Evolutionary conservation across 2,329 filamentous ascomycete genomes (phyloP), one percentile per base, ranked within the genome.

Genomic region (Fusarium circinatum): DNA sequence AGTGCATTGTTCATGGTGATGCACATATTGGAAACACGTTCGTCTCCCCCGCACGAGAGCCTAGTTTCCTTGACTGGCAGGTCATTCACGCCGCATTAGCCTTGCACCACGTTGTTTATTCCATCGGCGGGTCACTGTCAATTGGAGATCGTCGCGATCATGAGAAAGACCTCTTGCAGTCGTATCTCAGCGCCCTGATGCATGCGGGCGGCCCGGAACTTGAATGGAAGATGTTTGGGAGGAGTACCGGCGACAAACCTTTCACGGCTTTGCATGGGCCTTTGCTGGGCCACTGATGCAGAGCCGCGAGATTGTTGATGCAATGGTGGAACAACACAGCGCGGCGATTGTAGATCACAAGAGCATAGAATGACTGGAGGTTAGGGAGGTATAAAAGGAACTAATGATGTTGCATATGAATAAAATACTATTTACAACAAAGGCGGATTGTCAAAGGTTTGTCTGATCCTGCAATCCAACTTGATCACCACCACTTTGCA

Each of bases 241-340:
- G 8, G 73, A 75, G 34, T 73, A 73, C 18, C 26, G 57, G 20
- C 63, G 26, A n/a, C 59, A 75, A 13, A 24, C 34, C 5, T 62
- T 75, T 4, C 52, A 75, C n/a, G 68, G 71, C 11, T 73, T 75
- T 26, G 52, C 58, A 2, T 75, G 71, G 71, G 24, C 39, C 14
- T 65, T 75, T 8, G 59, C 62, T 20, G 52, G 59, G 1, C 59
- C 72, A 3, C 62, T 74, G 58, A 74, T 75, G 64, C 72, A 74
- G 24, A 61, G 32, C 20, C 57, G 51, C 15, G 61, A 74, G 15
- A 42, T 65, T 30, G 59, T 72, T 2, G 59, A 72, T 47, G 14
- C 14, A 1, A 75, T 75, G 62, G 51, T 62, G 8, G 56, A 63
- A 11, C 47, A 69, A 5, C 60, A 75, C 34, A 54, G 51, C 14